A percentile compares a stretch with the other conserved stretches of the same genome.
These are phyloP conservation scores for Solidago caesia DNA, from an alignment of 129 eudicot genomes.

Conservation along the genomic window DNA sequence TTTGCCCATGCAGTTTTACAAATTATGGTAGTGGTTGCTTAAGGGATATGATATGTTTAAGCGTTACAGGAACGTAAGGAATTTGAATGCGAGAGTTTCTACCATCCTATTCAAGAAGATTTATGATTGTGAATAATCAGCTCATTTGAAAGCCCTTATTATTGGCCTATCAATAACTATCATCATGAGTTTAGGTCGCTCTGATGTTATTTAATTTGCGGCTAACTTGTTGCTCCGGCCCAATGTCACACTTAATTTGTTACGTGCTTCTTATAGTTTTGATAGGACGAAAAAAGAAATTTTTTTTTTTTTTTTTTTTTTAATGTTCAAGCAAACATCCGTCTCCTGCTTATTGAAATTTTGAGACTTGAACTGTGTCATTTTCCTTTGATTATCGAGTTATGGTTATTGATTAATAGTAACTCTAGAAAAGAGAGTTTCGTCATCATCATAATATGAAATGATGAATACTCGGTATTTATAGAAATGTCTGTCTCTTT, in stretches of 20 bases:
- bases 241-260: neutral
- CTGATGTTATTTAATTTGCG: neutral
- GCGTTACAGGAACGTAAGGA: neutral
- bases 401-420: neutral
- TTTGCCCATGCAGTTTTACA: neutral
- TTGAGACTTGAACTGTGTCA: conserved; percentile 5
- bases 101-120: neutral
- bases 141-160: neutral
- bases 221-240: neutral
- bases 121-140: neutral
- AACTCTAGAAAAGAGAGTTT: neutral
- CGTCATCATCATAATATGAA: neutral
- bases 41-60: neutral
- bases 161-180: conserved; percentile 10
- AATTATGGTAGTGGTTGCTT: neutral
- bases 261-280: too few species aligned
- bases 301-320: too few species aligned
- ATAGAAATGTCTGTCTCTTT: conserved; percentile 1
- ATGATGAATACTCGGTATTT: neutral
- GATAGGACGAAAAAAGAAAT: too few species aligned
- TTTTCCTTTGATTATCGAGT: neutral
- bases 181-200: neutral
- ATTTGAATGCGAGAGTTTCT: neutral
- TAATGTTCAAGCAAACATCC: too few species aligned
- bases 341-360: too few species aligned